phyloP scores from a whole-genome alignment of 23 red algal genomes.

The Gracilaria domingensis region DNA sequence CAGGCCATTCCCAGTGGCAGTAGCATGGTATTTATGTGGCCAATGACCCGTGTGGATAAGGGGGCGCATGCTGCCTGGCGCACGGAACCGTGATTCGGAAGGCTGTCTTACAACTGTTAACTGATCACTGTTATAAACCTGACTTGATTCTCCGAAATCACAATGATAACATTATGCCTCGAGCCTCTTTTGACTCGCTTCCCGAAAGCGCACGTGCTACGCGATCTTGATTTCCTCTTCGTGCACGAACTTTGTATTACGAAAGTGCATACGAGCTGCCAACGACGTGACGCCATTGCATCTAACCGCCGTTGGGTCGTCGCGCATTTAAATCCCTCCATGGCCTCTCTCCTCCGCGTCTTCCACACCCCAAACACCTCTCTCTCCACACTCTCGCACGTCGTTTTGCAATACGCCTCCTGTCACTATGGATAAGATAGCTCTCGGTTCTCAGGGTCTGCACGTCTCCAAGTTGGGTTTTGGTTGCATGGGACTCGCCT shows the following conservation, averaged over 20 bases:
- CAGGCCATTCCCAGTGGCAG: not conserved
- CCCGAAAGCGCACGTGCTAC: too few species aligned
- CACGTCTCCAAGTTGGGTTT: conserved; percentile 55
- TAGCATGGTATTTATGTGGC: conserved; percentile 34
- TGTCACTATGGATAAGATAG: conserved; percentile 48
- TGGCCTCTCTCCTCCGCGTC: too few species aligned
- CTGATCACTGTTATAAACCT: not conserved
- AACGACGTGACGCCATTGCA: too few species aligned
- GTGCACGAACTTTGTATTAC: too few species aligned
- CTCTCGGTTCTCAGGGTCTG: conserved; percentile 61
- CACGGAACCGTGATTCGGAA: not conserved
- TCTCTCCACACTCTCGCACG: not conserved
- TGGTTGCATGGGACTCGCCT: conserved; percentile 77
- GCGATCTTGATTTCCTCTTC: too few species aligned
- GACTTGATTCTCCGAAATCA: not conserved
- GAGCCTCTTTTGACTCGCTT: too few species aligned
- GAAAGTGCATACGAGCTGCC: too few species aligned
- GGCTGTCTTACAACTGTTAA: not conserved
- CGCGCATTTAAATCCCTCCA: too few species aligned
- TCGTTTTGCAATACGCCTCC: not conserved
- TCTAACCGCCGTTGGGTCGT: too few species aligned
- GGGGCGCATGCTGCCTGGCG: conserved; percentile 6
- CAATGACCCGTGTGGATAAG: not conserved
- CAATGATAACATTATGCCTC: too few species aligned
- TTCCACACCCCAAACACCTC: not conserved